Evolutionary conservation across 2,329 filamentous ascomycete species (phyloP), one percentile per base, ranked within the genome.

Genomic region (Apiospora pterosperma): DNA sequence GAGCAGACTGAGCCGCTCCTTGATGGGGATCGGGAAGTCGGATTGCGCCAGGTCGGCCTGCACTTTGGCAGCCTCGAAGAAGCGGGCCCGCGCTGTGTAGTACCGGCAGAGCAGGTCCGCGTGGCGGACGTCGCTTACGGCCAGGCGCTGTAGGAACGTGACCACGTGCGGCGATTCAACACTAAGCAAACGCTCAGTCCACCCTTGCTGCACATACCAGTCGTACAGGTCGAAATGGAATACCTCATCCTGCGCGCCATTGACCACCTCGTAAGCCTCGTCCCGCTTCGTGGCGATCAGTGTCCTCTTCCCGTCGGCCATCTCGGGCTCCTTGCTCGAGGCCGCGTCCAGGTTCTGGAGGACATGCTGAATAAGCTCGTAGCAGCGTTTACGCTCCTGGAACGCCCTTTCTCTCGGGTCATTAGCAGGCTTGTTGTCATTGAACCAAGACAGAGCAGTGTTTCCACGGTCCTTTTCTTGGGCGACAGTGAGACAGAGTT

Each of bases 171-270:
- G 87, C 5, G 94, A 97, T 64, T 94, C 87, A 62, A 96, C 93
- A 39, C 90, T 88, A 38, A 99, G 86, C 34, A 99, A 85, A 16
- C 93, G 90, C 68, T 97, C 93, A 11, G 88, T 91, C 88, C 92
- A 94, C 21, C 91, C 90, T 75, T 94, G 90, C 63, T 85, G 80
- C 69, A 98, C 89, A 77, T 99, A 99, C 95, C 96, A 99, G 73
- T 97, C 94, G 75, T 97, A 99, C n/a, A 99, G 84, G 72, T 92
- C 93, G 67, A 92, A 96, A 76, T 98, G 91, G 81, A 99, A 99
- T 5, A 97, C 92, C 73, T 97, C 92, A 70, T 99, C 96, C 16
- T 90, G 86, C 0, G 95, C 97, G 65, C 86, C 87, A 74, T 96
- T 92, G 71, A 99, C 93, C 2, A 97, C 92, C 55, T 90, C 87